phyloP scores from a whole-genome alignment of 148 eudicot species.

The Beta vulgaris region DNA sequence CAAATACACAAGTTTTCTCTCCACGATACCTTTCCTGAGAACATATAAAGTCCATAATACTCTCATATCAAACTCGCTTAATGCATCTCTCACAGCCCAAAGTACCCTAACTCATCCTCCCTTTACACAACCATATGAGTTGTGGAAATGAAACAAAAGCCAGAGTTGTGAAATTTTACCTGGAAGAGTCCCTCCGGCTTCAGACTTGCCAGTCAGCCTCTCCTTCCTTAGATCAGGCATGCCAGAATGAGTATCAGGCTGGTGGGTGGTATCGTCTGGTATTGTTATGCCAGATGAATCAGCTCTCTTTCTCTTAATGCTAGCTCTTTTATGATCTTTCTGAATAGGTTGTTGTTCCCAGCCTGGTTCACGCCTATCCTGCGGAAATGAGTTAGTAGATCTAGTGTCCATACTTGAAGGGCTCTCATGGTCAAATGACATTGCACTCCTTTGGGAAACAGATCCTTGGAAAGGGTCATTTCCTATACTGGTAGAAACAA shows the following conservation, averaged over 20 bases:
- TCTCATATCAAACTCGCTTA: neutral
- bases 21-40: too few species aligned
- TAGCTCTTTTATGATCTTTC: constrained; percentile 47
- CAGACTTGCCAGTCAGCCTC: constrained; percentile 38
- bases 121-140: neutral
- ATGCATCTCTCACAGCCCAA: neutral
- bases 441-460: constrained; percentile 50
- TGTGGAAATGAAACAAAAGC: neutral
- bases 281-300: constrained; percentile 45
- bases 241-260: constrained; percentile 34
- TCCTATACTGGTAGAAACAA: constrained; percentile 52
- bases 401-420: constrained; percentile 72
- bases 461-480: constrained; percentile 64
- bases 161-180: constrained; percentile 22
- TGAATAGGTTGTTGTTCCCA: constrained; percentile 62
- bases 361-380: constrained; percentile 57
- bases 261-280: constrained; percentile 41
- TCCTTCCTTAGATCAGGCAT: constrained; percentile 40
- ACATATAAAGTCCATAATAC: neutral
- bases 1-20: neutral
- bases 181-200: constrained; percentile 39
- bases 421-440: constrained; percentile 65
- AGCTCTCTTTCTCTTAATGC: constrained; percentile 55
- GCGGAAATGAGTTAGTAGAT: constrained; percentile 53
- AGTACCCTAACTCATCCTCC: neutral